Percentiles rank a stretch among this genome's conserved stretches.
These are phyloP conservation scores for Peronospora farinosa DNA, from an alignment of 352 stramenopile species.

Conservation along the genomic window DNA sequence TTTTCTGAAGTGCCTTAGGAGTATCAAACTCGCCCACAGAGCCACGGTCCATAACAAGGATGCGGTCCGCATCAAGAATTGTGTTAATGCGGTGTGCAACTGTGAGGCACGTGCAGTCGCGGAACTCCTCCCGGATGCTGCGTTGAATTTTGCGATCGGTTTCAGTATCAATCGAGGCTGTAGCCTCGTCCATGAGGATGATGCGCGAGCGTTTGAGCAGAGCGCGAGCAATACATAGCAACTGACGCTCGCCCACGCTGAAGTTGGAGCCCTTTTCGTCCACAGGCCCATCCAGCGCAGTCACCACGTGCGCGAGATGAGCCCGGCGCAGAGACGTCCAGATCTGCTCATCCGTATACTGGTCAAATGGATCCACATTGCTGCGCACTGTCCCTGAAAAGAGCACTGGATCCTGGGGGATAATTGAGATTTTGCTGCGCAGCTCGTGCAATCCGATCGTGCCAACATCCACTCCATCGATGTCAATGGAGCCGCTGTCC, in stretches of 20 bases:
- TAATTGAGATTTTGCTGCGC: slow-evolving; percentile 77
- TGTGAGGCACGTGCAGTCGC: slow-evolving; percentile 90
- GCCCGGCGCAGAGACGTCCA: slow-evolving; percentile 74
- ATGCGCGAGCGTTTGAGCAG: slow-evolving; percentile 89
- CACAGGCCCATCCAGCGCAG: slow-evolving; percentile 38
- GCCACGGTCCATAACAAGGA: slow-evolving; percentile 93
- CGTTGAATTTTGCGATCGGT: slow-evolving; percentile 88
- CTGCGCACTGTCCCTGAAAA: slow-evolving; percentile 90
- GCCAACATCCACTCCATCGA: slow-evolving; percentile 59
- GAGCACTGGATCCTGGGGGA: slow-evolving; percentile 91
- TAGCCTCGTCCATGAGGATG: slow-evolving; percentile 98
- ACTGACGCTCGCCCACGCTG: slow-evolving; percentile 91
- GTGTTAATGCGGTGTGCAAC: slow-evolving; percentile 97
- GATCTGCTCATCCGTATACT: slow-evolving; percentile 86
- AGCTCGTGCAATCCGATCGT: slow-evolving; percentile 49
- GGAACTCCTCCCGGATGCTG: slow-evolving; percentile 91
- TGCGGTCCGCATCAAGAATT: slow-evolving; percentile 93
- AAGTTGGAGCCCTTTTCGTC: slow-evolving; percentile 93
- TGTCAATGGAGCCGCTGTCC: slow-evolving; percentile 48
- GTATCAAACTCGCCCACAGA: slow-evolving; percentile 91
- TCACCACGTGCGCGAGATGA: slow-evolving; percentile 66
- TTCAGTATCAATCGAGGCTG: slow-evolving; percentile 85
- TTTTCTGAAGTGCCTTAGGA: slow-evolving; percentile 63
- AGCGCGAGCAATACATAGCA: slow-evolving; percentile 93
- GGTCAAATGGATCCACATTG: slow-evolving; percentile 90